Evolutionary conservation across 208 protist species (phyloP).

Genomic region (Leishmania mexicana): DNA sequence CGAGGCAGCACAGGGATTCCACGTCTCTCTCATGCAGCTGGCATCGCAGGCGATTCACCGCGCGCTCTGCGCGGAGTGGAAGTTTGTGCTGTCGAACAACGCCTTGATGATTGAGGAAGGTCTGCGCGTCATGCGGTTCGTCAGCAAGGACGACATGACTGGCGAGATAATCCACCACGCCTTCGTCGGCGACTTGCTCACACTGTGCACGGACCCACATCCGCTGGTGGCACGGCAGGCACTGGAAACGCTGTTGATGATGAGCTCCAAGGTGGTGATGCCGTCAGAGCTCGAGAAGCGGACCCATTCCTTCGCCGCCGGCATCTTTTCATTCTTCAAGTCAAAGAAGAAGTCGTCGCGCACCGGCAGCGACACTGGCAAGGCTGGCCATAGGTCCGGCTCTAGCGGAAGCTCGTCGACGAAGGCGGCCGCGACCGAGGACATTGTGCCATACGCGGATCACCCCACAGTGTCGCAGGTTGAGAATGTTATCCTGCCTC

Average conservation of each 20-base stretch:
- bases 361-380: slow-evolving; percentile 6
- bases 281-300: slow-evolving; percentile 62
- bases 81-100: slow-evolving; percentile 49
- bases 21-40: slow-evolving; percentile 54
- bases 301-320: slow-evolving; percentile 20
- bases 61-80: slow-evolving; percentile 62
- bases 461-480: slow-evolving; percentile 67
- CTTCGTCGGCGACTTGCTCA: slow-evolving; percentile 69
- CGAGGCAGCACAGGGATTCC: slow-evolving; percentile 43
- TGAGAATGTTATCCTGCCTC: slow-evolving; percentile 74
- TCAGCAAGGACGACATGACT: slow-evolving; percentile 72
- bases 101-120: slow-evolving; percentile 74
- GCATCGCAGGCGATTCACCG: slow-evolving; percentile 53
- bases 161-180: slow-evolving; percentile 61
- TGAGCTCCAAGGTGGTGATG: slow-evolving; percentile 79
- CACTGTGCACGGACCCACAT: slow-evolving; percentile 61
- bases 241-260: slow-evolving; percentile 68
- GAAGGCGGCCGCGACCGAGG: slow-evolving; percentile 8
- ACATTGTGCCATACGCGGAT: slow-evolving; percentile 38
- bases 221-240: slow-evolving; percentile 67
- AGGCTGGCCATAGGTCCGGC: background rate
- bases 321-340: slow-evolving; percentile 53
- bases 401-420: background rate
- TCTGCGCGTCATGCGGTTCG: slow-evolving; percentile 79
- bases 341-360: slow-evolving; percentile 35